Evolutionary conservation across 1,139 yeast species (phyloP).

Genomic region (Pichia sp.): DNA sequence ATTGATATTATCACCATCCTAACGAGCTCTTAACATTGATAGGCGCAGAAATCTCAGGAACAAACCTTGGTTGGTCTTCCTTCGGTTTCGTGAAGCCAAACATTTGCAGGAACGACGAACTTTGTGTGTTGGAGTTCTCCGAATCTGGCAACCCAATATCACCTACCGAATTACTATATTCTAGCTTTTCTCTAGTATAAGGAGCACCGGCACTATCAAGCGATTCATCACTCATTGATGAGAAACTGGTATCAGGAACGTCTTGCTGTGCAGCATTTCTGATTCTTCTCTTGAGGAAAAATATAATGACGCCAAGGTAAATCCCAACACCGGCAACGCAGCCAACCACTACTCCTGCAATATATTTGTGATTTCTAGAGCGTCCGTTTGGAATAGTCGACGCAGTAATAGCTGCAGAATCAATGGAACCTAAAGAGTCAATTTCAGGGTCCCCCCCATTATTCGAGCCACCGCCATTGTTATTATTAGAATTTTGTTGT

Average conservation of each 20-base stretch:
- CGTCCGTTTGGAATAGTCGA: constrained; percentile 17
- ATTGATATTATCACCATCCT: constrained; percentile 43
- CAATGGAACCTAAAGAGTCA: constrained; percentile 33
- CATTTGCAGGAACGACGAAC: constrained; percentile 16
- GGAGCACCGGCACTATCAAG: background rate
- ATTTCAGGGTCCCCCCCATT: constrained; percentile 5
- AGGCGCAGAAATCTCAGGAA: constrained; percentile 43
- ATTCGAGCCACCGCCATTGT: constrained; percentile 1
- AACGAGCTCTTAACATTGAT: constrained; percentile 45
- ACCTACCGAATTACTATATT: constrained; percentile 13
- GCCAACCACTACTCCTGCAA: constrained; percentile 61
- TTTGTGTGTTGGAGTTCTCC: constrained; percentile 3
- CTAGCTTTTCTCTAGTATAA: background rate
- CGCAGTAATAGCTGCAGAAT: constrained; percentile 20
- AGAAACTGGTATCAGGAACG: constrained; percentile 7
- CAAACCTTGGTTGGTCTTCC: constrained; percentile 25
- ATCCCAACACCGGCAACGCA: constrained; percentile 57
- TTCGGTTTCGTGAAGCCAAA: constrained; percentile 15
- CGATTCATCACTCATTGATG: constrained; percentile 11
- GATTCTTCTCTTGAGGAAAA: constrained; percentile 35
- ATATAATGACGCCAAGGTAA: constrained; percentile 50
- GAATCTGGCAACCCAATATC: constrained; percentile 15
- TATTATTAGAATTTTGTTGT: background rate
- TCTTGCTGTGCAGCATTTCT: constrained; percentile 9
- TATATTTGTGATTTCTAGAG: constrained; percentile 32